A percentile compares a stretch with the other conserved stretches of the same genome.
These are phyloP conservation scores for Lodderomyces elongisporus DNA, from an alignment of 1,139 yeast genomes.

Conservation along the genomic window DNA sequence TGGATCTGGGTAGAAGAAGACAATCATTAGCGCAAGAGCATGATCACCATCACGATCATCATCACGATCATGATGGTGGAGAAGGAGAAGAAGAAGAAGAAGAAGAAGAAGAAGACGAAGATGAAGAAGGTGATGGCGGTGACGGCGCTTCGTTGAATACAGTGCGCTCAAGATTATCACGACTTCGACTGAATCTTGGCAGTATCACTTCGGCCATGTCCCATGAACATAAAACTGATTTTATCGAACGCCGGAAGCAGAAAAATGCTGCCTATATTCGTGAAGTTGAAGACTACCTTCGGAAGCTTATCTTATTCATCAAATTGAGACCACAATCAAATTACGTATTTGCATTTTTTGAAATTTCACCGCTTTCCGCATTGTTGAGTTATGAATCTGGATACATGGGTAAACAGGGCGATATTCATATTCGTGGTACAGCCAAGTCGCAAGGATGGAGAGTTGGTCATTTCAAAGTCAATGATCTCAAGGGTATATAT, in stretches of 20 bases:
- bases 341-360: constrained; percentile 77
- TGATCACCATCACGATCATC: no score
- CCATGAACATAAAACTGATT: constrained; percentile 27
- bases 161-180: constrained; percentile 15
- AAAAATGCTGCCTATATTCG: constrained; percentile 34
- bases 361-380: constrained; percentile 82
- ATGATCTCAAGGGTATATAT: constrained; percentile 79
- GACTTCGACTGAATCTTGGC: constrained; percentile 30
- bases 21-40: neutral
- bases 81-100: no score
- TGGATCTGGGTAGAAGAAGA: no score
- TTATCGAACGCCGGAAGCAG: constrained; percentile 16
- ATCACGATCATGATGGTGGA: no score
- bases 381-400: constrained; percentile 78
- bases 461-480: constrained; percentile 79
- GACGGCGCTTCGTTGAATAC: constrained; percentile 9
- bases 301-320: constrained; percentile 52
- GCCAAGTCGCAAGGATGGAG: constrained; percentile 94
- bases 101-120: no score
- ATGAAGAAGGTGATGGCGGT: no score
- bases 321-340: constrained; percentile 78
- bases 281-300: constrained; percentile 59
- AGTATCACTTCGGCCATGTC: constrained; percentile 24
- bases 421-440: constrained; percentile 70
- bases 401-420: constrained; percentile 85